phyloP scores from a whole-genome alignment of 1,284 basidiomycete genomes.

The Ustilago crameri region DNA sequence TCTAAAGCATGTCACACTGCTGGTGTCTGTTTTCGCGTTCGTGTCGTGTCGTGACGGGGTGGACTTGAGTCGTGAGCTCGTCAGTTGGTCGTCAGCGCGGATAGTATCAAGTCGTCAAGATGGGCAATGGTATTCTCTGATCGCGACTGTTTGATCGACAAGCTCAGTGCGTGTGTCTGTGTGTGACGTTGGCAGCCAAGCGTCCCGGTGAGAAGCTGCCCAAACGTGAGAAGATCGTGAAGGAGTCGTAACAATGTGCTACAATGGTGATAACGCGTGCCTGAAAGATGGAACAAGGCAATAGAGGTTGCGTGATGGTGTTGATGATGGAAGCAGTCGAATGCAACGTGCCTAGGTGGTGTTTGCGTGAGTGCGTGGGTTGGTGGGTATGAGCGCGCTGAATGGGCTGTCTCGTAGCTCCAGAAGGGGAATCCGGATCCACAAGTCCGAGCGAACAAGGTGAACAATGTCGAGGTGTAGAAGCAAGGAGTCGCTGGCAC shows the following conservation, averaged over 20 bases:
- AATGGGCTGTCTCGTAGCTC: not conserved
- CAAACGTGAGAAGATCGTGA: too few species aligned
- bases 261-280: too few species aligned
- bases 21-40: not conserved
- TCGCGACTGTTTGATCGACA: too few species aligned
- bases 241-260: too few species aligned
- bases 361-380: not conserved
- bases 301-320: not conserved
- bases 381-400: not conserved
- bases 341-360: not conserved
- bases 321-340: not conserved
- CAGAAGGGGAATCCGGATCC: not conserved
- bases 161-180: too few species aligned
- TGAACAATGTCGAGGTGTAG: not conserved
- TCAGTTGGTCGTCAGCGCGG: not conserved
- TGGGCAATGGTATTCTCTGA: not conserved
- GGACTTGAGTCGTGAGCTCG: slow-evolving; percentile 4
- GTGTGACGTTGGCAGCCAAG: too few species aligned
- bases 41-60: not conserved
- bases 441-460: not conserved
- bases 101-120: not conserved
- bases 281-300: not conserved
- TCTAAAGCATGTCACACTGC: slow-evolving; percentile 1
- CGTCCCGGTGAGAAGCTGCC: too few species aligned
- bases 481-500: not conserved